These are phyloP conservation scores for Sphaceloma murrayae DNA, from an alignment of 2,329 filamentous ascomycete genomes.

Conservation along the genomic window DNA sequence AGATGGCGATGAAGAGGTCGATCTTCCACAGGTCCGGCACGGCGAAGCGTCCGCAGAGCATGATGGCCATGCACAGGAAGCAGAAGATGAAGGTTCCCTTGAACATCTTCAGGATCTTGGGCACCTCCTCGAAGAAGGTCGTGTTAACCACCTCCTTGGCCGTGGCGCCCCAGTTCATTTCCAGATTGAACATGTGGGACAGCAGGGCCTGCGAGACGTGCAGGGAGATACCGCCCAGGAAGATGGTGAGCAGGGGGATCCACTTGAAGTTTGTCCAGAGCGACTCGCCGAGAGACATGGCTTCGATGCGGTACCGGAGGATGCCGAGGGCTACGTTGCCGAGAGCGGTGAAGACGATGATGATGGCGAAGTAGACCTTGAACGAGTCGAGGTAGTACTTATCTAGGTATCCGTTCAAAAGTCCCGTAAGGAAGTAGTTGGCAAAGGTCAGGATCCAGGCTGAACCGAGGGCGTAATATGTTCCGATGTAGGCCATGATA, in stretches of 20 bases:
- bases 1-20: slow-evolving; percentile 49
- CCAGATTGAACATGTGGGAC: slow-evolving; percentile 33
- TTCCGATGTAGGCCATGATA: slow-evolving; percentile 67
- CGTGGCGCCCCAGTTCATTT: slow-evolving; percentile 46
- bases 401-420: slow-evolving; percentile 67
- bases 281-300: slow-evolving; percentile 49
- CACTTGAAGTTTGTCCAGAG: slow-evolving; percentile 53
- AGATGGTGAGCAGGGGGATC: slow-evolving; percentile 41
- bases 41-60: slow-evolving; percentile 41
- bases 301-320: slow-evolving; percentile 62
- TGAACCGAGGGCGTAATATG: slow-evolving; percentile 69
- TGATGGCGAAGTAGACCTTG: slow-evolving; percentile 71
- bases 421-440: slow-evolving; percentile 69
- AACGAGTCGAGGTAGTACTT: slow-evolving; percentile 73
- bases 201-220: slow-evolving; percentile 34
- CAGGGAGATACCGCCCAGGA: slow-evolving; percentile 34
- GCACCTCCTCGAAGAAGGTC: slow-evolving; percentile 49
- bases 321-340: slow-evolving; percentile 63
- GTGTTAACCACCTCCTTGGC: slow-evolving; percentile 49
- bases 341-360: slow-evolving; percentile 66
- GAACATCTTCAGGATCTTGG: slow-evolving; percentile 47
- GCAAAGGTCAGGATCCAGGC: slow-evolving; percentile 63
- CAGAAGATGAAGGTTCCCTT: slow-evolving; percentile 47
- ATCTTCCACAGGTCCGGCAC: slow-evolving; percentile 49
- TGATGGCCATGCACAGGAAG: slow-evolving; percentile 36